phyloP scores from a whole-genome alignment of 805 yeast genomes.

The Lachancea sp. region DNA sequence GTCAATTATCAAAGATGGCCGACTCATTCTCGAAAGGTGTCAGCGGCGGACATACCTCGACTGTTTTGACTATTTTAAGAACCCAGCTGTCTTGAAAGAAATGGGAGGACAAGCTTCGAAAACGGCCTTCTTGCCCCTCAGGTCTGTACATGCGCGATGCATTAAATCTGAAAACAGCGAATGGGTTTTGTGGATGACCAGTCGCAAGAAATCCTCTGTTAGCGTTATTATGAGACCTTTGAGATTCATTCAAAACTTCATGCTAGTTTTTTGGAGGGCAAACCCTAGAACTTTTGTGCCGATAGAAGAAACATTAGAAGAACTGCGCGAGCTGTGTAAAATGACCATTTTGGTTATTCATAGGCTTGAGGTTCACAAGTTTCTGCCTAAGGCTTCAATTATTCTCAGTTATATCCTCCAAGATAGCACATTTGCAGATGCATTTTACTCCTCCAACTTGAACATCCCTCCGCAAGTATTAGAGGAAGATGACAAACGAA shows the following conservation, averaged over 20 bases:
- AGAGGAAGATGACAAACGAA: neutral
- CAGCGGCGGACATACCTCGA: constrained; percentile 32
- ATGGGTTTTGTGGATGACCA: constrained; percentile 17
- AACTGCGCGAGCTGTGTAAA: constrained; percentile 12
- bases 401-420: constrained; percentile 8
- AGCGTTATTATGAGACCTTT: constrained; percentile 13
- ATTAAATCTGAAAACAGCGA: constrained; percentile 18
- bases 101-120: constrained; percentile 10
- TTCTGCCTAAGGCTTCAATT: constrained; percentile 11
- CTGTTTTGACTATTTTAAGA: constrained; percentile 43
- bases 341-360: constrained; percentile 5
- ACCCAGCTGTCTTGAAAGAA: constrained; percentile 17
- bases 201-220: constrained; percentile 1
- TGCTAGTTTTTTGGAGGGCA: constrained; percentile 13
- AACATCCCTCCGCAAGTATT: neutral
- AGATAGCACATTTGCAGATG: constrained; percentile 2
- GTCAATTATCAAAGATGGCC: constrained; percentile 41
- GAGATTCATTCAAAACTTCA: constrained; percentile 16
- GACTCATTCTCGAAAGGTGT: constrained; percentile 40
- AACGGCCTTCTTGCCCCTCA: neutral
- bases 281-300: constrained; percentile 23
- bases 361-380: constrained; percentile 11
- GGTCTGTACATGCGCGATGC: constrained; percentile 14
- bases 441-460: constrained; percentile 2
- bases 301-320: constrained; percentile 13